Evolutionary conservation across 2,329 filamentous ascomycete genomes (phyloP).

Genomic region (Pseudogymnoascus sp.): DNA sequence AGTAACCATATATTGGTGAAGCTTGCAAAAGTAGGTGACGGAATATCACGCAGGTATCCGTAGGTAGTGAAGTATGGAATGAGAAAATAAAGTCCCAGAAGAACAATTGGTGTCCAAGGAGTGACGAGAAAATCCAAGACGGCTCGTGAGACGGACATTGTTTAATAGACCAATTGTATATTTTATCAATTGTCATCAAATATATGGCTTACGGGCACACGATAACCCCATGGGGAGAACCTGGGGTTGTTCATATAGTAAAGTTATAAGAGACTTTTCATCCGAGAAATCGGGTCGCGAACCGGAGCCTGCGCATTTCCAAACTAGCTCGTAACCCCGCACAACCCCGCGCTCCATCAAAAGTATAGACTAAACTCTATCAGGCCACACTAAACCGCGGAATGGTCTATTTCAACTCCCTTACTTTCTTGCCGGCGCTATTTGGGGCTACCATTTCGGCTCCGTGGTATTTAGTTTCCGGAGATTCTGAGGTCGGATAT

Average conservation of each 20-base stretch:
- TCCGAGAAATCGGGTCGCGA: background rate
- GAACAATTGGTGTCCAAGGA: constrained; percentile 39
- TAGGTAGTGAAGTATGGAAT: constrained; percentile 29
- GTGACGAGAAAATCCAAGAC: constrained; percentile 35
- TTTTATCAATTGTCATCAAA: background rate
- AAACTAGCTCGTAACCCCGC: background rate
- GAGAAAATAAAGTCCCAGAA: constrained; percentile 35
- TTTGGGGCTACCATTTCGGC: background rate
- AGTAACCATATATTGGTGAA: constrained; percentile 80
- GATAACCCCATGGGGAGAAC: background rate
- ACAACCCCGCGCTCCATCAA: constrained; percentile 1
- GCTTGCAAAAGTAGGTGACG: constrained; percentile 45
- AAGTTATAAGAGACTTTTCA: constrained; percentile 2
- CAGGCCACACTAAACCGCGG: background rate
- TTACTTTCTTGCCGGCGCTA: background rate
- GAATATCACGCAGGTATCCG: constrained; percentile 33
- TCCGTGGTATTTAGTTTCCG: background rate
- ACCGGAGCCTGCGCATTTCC: background rate
- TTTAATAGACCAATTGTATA: background rate
- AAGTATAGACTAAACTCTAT: background rate
- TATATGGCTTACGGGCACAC: background rate
- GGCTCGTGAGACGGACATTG: constrained; percentile 24
- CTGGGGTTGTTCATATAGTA: background rate
- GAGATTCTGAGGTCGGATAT: background rate
- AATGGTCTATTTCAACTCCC: background rate